These are phyloP conservation scores for Apodospora peruviana DNA, from an alignment of 495 filamentous ascomycete species.

Conservation along the genomic window DNA sequence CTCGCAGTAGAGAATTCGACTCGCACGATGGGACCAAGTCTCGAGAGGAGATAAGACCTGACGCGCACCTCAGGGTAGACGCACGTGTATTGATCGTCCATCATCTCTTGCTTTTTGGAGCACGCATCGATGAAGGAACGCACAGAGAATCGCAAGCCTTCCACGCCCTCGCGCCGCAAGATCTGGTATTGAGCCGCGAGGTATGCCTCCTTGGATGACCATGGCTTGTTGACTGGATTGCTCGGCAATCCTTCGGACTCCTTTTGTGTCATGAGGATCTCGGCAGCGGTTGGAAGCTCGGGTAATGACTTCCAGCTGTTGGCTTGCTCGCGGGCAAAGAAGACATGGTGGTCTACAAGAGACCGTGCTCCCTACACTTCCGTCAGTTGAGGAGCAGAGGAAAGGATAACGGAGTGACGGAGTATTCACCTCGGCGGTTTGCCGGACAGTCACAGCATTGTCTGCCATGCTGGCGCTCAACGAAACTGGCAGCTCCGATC, in stretches of 20 bases:
- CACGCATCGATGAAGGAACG: conserved; percentile 26
- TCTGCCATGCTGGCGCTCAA: too few species aligned
- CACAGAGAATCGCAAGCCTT: conserved; percentile 57
- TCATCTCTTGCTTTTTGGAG: conserved; percentile 37
- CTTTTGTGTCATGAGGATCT: conserved; percentile 31
- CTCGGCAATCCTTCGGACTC: conserved; percentile 29
- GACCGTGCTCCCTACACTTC: conserved; percentile 6
- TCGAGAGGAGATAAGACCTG: conserved; percentile 54
- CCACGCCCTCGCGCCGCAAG: conserved; percentile 58
- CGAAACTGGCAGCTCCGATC: too few species aligned
- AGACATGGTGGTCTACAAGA: background rate
- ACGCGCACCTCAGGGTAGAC: conserved; percentile 80
- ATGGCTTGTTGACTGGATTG: conserved; percentile 32
- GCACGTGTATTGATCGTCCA: conserved; percentile 52
- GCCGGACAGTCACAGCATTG: too few species aligned
- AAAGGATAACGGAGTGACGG: too few species aligned
- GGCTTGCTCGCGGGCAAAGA: background rate
- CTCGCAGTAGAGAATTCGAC: conserved; percentile 66
- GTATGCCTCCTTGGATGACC: conserved; percentile 46
- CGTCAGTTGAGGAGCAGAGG: background rate
- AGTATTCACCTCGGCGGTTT: background rate
- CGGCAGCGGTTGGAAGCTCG: conserved; percentile 36
- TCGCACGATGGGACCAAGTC: conserved; percentile 57
- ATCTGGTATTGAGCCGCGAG: conserved; percentile 60
- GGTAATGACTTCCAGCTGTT: conserved; percentile 35